Conservation (phyloP, 306 rosid genomes). For the Quercus suber region DNA sequence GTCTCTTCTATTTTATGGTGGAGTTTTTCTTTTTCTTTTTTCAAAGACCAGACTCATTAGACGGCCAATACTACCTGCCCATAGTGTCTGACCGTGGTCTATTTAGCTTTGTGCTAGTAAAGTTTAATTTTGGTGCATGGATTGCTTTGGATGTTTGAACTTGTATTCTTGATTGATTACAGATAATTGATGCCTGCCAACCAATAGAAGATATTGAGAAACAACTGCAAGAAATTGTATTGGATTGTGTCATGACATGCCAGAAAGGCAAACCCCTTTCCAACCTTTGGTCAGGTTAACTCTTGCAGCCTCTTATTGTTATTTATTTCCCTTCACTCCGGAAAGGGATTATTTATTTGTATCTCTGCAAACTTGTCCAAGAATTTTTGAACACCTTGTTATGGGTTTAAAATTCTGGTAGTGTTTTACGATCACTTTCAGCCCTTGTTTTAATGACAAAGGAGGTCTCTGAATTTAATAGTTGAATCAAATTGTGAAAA, state of each 20-base stretch:
- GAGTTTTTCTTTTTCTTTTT: too few species aligned
- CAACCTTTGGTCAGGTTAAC: constrained; percentile 48
- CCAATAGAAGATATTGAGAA: constrained; percentile 77
- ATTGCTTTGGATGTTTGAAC: background rate
- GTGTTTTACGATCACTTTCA: background rate
- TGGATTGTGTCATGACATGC: constrained; percentile 51
- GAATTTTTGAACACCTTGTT: background rate
- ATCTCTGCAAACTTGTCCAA: background rate
- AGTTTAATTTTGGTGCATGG: too few species aligned
- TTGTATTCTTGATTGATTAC: constrained; percentile 26
- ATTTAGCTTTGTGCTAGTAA: too few species aligned
- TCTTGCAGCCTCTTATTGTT: background rate
- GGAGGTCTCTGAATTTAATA: background rate
- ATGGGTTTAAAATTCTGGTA: background rate
- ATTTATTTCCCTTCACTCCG: background rate
- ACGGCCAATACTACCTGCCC: too few species aligned
- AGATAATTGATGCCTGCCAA: constrained; percentile 75
- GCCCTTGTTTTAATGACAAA: background rate
- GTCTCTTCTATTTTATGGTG: too few species aligned
- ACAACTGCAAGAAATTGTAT: constrained; percentile 54
- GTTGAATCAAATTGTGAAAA: background rate
- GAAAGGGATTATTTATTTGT: background rate
- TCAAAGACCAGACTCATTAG: too few species aligned
- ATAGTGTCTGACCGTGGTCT: too few species aligned
- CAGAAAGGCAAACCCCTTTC: constrained; percentile 62